Percentiles rank a stretch among this genome's conserved stretches.
phyloP scores from a whole-genome alignment of 805 yeast genomes.

The Teunomyces pallodes region DNA sequence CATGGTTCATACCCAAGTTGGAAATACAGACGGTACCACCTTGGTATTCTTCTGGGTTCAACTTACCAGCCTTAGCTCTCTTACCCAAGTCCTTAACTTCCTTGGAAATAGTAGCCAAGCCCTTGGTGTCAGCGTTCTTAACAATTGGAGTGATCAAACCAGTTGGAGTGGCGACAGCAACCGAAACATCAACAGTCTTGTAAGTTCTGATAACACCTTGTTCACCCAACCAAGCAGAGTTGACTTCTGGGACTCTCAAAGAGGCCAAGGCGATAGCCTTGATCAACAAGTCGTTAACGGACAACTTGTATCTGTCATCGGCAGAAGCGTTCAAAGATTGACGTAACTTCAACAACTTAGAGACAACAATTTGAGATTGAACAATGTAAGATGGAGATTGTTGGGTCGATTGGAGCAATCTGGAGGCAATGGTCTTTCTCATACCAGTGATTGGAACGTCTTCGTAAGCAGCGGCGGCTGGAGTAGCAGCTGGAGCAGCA shows the following conservation, averaged over 20 bases:
- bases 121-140: conserved; percentile 82
- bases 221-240: conserved; percentile 87
- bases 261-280: conserved; percentile 93
- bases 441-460: conserved; percentile 86
- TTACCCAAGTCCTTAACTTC: conserved; percentile 91
- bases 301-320: conserved; percentile 83
- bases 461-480: conserved; percentile 60
- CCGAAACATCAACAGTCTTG: conserved; percentile 90
- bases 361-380: conserved; percentile 80
- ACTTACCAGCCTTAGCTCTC: conserved; percentile 93
- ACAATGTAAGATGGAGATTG: conserved; percentile 90
- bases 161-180: conserved; percentile 97
- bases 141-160: conserved; percentile 97
- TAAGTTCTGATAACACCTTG: conserved; percentile 92
- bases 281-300: conserved; percentile 90
- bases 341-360: conserved; percentile 89
- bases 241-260: conserved; percentile 87
- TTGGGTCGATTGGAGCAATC: conserved; percentile 83
- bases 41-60: conserved; percentile 94
- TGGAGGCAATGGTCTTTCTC: conserved; percentile 91
- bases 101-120: conserved; percentile 75
- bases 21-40: conserved; percentile 99
- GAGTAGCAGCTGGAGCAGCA: conserved; percentile 42
- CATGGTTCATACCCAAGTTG: conserved; percentile 97
- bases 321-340: conserved; percentile 82